Evolutionary conservation across 176 grass and related monocot genomes (phyloP), one percentile per base, ranked within the genome.

Genomic region (Zoysia japonica): DNA sequence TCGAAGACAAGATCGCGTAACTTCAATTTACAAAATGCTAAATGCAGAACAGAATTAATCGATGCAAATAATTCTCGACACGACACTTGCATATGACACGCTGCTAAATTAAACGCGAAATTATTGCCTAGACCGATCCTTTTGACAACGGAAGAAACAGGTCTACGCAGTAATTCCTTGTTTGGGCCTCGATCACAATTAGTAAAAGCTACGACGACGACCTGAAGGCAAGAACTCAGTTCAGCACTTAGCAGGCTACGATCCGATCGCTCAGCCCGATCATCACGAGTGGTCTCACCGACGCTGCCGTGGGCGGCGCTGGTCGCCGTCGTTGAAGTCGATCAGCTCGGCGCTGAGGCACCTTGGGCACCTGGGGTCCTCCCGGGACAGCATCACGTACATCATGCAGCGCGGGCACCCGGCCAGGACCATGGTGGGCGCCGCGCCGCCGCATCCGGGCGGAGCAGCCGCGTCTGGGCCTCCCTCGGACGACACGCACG

Each of bases 401-500:
- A 97, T 90, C 79, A 97, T 89, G 89, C 94, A 97, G 66, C 89
- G 84, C 0, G 94, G 91, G 87, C 94, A 97, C 48, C 94, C 94
- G 5, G 90, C 94, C 28, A 97, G 79, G 9, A 97, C 80, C 91
- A 94, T 94, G 54, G 94, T 94, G 54, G 94, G 36, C 80, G 84
- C 70, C 12, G 91, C 55, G 61, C 70, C 63, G 83, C 64, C 77
- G 28, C 57, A 4, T 13, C 50, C 10, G 49, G 49, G 49, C 17
- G 40, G 35, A 28, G 20, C 52, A 0, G 79, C 61, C 11, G 87
- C 85, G 11, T 97, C 86, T 14, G 87, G 91, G 83, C 89, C 91
- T 61, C 86, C 94, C 68, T 97, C 94, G 12, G 94, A 97, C n/a
- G 94, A 97, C 68, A 97, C 91, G 77, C 94, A 97, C 85, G 94